Evolutionary conservation across 2,329 filamentous ascomycete genomes (phyloP).

Genomic region (Didymella arachidicola): DNA sequence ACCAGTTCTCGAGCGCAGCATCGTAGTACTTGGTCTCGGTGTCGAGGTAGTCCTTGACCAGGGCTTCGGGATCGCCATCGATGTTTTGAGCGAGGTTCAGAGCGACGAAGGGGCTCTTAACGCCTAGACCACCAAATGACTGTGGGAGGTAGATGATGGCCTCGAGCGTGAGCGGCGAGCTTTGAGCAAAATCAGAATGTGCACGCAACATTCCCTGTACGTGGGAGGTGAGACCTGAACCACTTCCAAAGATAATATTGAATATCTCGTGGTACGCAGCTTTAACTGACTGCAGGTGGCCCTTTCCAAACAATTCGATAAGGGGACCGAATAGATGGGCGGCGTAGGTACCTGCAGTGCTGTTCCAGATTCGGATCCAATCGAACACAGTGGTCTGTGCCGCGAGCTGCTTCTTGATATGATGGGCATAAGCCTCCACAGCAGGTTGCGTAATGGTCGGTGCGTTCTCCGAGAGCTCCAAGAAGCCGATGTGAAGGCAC

Average conservation of each 20-base stretch:
- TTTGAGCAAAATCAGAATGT: constrained; percentile 10
- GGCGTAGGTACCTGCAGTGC: constrained; percentile 34
- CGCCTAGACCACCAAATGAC: constrained; percentile 40
- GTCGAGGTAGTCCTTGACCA: constrained; percentile 23
- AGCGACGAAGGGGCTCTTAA: constrained; percentile 39
- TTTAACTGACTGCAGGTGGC: constrained; percentile 36
- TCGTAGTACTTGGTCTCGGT: constrained; percentile 35
- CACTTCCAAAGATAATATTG: constrained; percentile 32
- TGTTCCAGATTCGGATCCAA: constrained; percentile 43
- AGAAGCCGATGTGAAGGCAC: constrained; percentile 25
- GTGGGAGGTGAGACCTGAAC: constrained; percentile 30
- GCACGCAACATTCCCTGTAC: constrained; percentile 27
- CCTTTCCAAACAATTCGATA: constrained; percentile 34
- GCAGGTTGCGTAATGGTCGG: constrained; percentile 23
- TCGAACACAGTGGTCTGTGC: constrained; percentile 31
- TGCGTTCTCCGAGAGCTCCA: constrained; percentile 1
- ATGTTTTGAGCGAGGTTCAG: constrained; percentile 32
- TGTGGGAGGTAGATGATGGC: constrained; percentile 39
- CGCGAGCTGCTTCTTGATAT: constrained; percentile 33
- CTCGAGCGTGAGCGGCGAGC: constrained; percentile 28
- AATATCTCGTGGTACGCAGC: constrained; percentile 34
- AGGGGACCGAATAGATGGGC: constrained; percentile 40
- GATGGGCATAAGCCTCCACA: constrained; percentile 29
- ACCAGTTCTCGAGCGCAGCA: constrained; percentile 22
- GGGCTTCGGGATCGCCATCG: constrained; percentile 8